These are phyloP conservation scores for Pyrus betulifolia DNA, from an alignment of 306 rosid species.

Conservation along the genomic window DNA sequence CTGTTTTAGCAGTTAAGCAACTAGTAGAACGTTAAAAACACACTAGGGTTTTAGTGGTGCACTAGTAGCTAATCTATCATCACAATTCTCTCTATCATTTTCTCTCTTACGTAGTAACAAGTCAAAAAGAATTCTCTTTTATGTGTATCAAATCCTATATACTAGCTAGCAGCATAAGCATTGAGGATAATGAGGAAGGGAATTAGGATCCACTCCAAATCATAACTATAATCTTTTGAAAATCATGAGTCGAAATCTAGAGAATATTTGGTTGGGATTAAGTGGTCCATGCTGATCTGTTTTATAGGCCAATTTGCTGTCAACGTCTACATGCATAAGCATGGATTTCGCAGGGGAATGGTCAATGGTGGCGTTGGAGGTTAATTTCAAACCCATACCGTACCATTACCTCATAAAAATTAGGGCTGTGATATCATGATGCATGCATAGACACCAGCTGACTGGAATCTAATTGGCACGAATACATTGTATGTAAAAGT, in stretches of 20 bases:
- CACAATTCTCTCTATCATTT: not conserved
- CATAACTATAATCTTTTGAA: not conserved
- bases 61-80: not conserved
- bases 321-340: not conserved
- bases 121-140: not conserved
- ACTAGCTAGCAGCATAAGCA: not conserved
- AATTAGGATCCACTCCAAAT: not conserved
- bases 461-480: not conserved
- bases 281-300: slow-evolving; percentile 16
- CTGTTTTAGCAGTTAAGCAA: slow-evolving; percentile 32
- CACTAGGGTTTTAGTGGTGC: not conserved
- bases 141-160: slow-evolving; percentile 11
- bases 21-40: slow-evolving; percentile 2
- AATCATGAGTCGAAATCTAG: not conserved
- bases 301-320: not conserved
- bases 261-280: slow-evolving; percentile 14
- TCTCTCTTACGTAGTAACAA: not conserved
- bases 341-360: not conserved
- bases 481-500: not conserved
- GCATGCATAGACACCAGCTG: not conserved
- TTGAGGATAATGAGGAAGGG: not conserved
- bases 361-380: not conserved
- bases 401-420: not conserved
- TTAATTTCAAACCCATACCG: not conserved
- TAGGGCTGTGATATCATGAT: not conserved